These are phyloP conservation scores for Podospora comata DNA, from an alignment of 495 filamentous ascomycete genomes.

Conservation along the genomic window DNA sequence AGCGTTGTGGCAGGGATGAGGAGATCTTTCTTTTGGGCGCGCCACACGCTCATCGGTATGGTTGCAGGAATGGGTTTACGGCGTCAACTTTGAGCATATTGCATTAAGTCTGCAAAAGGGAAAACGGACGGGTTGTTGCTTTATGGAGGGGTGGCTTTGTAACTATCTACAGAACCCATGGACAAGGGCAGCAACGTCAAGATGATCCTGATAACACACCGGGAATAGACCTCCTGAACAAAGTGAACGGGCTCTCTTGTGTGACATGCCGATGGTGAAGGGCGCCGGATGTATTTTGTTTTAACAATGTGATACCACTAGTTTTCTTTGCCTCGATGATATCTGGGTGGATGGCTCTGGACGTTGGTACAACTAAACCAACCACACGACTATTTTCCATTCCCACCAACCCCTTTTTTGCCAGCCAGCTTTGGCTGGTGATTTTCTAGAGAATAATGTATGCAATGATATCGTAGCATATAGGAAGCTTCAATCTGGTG, in stretches of 20 bases:
- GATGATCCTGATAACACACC: slow-evolving; percentile 26
- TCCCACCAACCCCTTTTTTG: too few relatives aligned
- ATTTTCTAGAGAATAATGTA: too few relatives aligned
- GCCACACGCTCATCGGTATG: slow-evolving; percentile 24
- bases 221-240: slow-evolving; percentile 24
- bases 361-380: background rate
- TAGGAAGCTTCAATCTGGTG: too few relatives aligned
- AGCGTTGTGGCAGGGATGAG: slow-evolving; percentile 10
- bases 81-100: slow-evolving; percentile 39
- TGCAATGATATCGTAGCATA: too few relatives aligned
- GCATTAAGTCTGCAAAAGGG: slow-evolving; percentile 36
- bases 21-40: slow-evolving; percentile 20
- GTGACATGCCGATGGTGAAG: background rate
- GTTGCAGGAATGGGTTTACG: slow-evolving; percentile 34
- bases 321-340: background rate
- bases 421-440: too few relatives aligned
- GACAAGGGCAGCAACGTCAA: slow-evolving; percentile 27
- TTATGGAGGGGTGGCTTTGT: slow-evolving; percentile 24
- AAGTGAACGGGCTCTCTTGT: background rate
- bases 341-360: background rate
- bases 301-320: background rate
- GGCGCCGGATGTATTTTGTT: background rate
- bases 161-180: slow-evolving; percentile 24
- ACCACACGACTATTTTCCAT: too few relatives aligned
- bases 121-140: slow-evolving; percentile 30